Evolutionary conservation across 1,284 basidiomycete species (phyloP), one percentile per base, ranked within the genome.

Genomic region (Ceratobasidium sp.): DNA sequence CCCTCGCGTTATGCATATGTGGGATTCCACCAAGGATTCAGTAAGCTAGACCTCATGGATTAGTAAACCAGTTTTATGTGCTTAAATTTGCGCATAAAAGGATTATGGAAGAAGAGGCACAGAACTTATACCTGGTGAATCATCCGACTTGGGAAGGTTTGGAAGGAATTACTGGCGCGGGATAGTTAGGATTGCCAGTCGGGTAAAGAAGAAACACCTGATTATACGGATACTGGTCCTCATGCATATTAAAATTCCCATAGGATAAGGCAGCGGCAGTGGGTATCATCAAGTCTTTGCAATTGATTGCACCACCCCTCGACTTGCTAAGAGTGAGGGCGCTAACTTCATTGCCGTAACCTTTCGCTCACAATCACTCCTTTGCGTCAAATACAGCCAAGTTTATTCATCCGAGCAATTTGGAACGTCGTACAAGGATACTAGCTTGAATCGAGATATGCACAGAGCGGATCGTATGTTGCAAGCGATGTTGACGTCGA

Each of bases 1-100:
- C 45, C 64, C 64, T 26, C 64, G 64, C 6, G 39, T 69, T 28
- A 69, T 69, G 64, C 64, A 69, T 23, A 55, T 69, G 64, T 69
- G 64, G 64, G 64, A 69, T 36, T 69, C 64, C 12, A 69, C 64
- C 10, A 69, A 69, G 32, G 52, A 57, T 39, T 69, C 64, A 52
- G 64, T 57, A 57, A 55, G 28, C 45, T 9, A 39, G n/a, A 4
- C 36, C 5, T 6, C 39, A 32, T 45, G 9, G 23, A 18, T 26
- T 57, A 18, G 64, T 34, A 41, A 21, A 50, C 16, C 8, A 34
- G 8, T 43, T 23, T 23, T 21, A 41, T 14, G 36, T 12, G 41
- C 34, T 50, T 57, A 41, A 60, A 23, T 36, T 30, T 65, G n/a
- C 28, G 32, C 23, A 10, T 14, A 28, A 14, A 23, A 69, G 64